Conservation (phyloP, 179 eudicot species). For the Beta macrorhiza region DNA sequence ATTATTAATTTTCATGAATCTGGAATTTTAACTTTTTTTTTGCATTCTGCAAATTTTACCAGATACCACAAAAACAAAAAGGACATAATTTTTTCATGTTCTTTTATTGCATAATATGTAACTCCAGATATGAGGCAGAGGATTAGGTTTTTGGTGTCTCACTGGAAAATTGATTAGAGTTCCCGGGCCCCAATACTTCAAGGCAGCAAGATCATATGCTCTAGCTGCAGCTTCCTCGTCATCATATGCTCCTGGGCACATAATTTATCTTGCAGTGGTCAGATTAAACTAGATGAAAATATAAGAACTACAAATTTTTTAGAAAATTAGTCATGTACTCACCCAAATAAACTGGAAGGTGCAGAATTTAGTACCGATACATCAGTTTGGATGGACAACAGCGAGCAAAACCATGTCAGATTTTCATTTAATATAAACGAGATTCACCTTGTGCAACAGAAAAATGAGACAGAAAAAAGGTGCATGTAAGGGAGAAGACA, state of each 20-base stretch:
- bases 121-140: not conserved
- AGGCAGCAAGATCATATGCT: constrained; percentile 99
- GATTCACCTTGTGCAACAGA: not conserved
- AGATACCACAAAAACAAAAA: not conserved
- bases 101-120: not conserved
- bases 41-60: not conserved
- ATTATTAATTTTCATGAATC: constrained; percentile 34
- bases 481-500: constrained; percentile 8
- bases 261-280: not conserved
- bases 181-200: constrained; percentile 99
- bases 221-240: constrained; percentile 99
- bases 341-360: constrained; percentile 88
- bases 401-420: constrained; percentile 23
- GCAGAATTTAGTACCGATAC: constrained; percentile 12
- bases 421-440: not conserved
- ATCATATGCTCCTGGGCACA: constrained; percentile 80
- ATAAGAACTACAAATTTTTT: not conserved
- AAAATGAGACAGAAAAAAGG: not conserved
- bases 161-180: constrained; percentile 98
- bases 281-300: not conserved
- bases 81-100: not conserved
- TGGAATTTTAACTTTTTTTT: not conserved
- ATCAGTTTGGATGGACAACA: constrained; percentile 16
- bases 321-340: constrained; percentile 28
- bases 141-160: constrained; percentile 36